Evolutionary conservation across 495 filamentous ascomycete genomes (phyloP), one percentile per base, ranked within the genome.

Genomic region (Lasiosphaeris hirsuta): DNA sequence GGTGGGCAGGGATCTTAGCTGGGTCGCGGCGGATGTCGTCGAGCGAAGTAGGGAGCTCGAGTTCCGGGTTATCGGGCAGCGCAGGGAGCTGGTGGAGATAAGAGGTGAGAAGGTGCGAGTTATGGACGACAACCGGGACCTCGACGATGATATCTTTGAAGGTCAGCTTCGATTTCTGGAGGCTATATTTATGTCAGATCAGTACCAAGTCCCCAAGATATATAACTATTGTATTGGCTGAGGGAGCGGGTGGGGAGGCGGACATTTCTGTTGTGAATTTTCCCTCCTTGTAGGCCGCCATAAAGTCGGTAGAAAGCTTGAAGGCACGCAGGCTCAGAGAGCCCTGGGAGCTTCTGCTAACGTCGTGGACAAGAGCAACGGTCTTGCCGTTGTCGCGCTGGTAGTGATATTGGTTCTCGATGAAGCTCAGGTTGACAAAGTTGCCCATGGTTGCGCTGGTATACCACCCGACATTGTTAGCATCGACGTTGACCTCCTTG

Each of bases 401-500:
- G 77, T 96, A 97, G 76, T 90, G 89, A 74, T 86, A 92, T 75
- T 97, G 94, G 74, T 97, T 98, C 81, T 98, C 94, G 77, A 97
- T 90, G 68, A 96, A 91, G 78, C 89, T 90, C 64, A 86, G 72
- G 78, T 89, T 96, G 76, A 97, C 83, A 58, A 97, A 98, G 80
- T 97, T 97, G 69, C 94, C 95, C 85, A 98, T 94, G 75, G 91
- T 96, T 57, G 93, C 91, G 74, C 92, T 97, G 53, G 90, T 96
- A 75, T 98, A 98, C 93, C 93, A 98, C 56, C 94, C 94, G 54
- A 95, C 91, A 64, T 90, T 96, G 78, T 97, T 96, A 59, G 94
- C 94, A 72, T 98, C 94, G 54, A 97, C 89, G 69, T 98, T 98
- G 63, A 98, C 95, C 73, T 97, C 95, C 68, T 92, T 85, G 38